phyloP scores from a whole-genome alignment of 2,329 filamentous ascomycete species.

The Cordyceps cateniannulata region DNA sequence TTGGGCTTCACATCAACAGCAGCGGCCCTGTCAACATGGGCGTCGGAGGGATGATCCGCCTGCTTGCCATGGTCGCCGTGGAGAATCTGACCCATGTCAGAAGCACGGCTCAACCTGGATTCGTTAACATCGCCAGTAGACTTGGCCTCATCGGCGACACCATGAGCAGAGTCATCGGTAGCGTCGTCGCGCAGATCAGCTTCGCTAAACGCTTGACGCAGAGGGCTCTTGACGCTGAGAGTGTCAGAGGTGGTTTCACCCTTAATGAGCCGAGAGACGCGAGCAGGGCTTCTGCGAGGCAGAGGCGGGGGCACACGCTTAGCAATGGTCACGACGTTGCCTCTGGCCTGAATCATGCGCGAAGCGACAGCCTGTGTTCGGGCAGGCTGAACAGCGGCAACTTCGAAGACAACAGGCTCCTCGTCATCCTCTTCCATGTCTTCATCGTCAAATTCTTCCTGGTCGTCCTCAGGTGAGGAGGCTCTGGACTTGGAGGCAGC shows the following conservation, averaged over 20 bases:
- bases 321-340: slow-evolving; percentile 76
- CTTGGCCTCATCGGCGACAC: background rate
- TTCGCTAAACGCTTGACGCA: slow-evolving; percentile 41
- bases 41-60: background rate
- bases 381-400: slow-evolving; percentile 52
- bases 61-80: background rate
- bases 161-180: background rate
- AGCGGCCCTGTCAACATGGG: background rate
- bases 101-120: background rate
- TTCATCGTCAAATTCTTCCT: slow-evolving; percentile 28
- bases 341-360: slow-evolving; percentile 63
- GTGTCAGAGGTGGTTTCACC: slow-evolving; percentile 57
- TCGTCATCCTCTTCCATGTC: slow-evolving; percentile 48
- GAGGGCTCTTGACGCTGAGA: slow-evolving; percentile 40
- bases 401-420: slow-evolving; percentile 63
- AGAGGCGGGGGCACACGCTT: slow-evolving; percentile 74
- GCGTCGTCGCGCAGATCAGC: slow-evolving; percentile 20
- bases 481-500: background rate
- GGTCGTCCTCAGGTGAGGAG: background rate
- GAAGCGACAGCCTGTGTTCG: slow-evolving; percentile 53
- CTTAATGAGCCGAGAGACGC: slow-evolving; percentile 47
- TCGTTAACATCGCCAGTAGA: slow-evolving; percentile 7
- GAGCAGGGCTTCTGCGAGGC: slow-evolving; percentile 67
- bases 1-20: background rate
- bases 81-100: background rate